Conservation (phyloP, 2,329 filamentous ascomycete species). For the Boeremia exigua region DNA sequence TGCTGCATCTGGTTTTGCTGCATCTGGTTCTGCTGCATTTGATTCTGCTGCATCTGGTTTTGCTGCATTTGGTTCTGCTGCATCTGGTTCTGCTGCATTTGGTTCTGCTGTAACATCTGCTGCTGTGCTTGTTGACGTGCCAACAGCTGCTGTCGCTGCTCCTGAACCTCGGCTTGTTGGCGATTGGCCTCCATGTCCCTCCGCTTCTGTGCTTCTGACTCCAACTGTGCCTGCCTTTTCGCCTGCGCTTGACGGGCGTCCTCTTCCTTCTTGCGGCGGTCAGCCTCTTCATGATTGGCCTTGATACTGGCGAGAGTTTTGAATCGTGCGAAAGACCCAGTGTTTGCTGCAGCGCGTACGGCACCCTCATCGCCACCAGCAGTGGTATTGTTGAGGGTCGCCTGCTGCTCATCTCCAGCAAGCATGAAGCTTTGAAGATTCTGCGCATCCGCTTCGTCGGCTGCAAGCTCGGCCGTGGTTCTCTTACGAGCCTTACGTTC, state of each 20-base stretch:
- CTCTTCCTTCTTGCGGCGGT: constrained; percentile 55
- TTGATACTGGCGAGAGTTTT: constrained; percentile 89
- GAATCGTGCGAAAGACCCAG: constrained; percentile 89
- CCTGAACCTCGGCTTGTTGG: constrained; percentile 42
- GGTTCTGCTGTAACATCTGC: constrained; percentile 41
- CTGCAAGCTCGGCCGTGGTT: constrained; percentile 91
- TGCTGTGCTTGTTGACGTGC: constrained; percentile 53
- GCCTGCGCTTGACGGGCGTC: constrained; percentile 55
- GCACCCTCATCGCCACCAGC: constrained; percentile 72
- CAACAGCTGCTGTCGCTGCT: constrained; percentile 59
- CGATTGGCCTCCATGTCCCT: constrained; percentile 42
- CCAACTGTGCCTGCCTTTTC: constrained; percentile 48
- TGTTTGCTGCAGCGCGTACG: constrained; percentile 69
- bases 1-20: constrained; percentile 43
- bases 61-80: constrained; percentile 43
- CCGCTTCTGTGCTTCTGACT: constrained; percentile 44
- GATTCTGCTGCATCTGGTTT: constrained; percentile 39
- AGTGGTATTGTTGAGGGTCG: constrained; percentile 61
- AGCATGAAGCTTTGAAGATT: constrained; percentile 93
- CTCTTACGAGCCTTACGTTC: constrained; percentile 89
- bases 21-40: constrained; percentile 38
- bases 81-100: constrained; percentile 45
- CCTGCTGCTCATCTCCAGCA: constrained; percentile 82
- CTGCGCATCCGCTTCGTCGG: constrained; percentile 89
- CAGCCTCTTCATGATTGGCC: constrained; percentile 75